Evolutionary conservation across 805 yeast genomes (phyloP).

Genomic region (Metschnikowia similis): DNA sequence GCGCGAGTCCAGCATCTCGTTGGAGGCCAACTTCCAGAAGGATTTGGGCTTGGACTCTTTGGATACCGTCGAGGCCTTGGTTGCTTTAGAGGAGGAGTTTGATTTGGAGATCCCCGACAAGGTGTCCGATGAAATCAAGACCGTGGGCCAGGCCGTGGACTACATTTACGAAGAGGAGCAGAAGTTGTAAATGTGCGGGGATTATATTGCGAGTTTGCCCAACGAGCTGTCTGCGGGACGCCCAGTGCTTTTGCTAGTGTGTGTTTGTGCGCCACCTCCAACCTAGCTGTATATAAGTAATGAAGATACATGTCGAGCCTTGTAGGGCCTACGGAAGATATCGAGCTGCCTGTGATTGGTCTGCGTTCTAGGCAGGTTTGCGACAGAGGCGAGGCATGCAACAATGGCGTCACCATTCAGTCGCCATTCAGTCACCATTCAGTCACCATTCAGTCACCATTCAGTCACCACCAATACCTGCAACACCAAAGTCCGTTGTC

Average conservation of each 20-base stretch:
- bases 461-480: no score
- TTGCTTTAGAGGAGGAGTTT: conserved; percentile 78
- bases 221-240: background rate
- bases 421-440: no score
- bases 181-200: conserved; percentile 24
- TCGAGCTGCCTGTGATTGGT: background rate
- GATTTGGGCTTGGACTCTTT: conserved; percentile 89
- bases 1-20: conserved; percentile 40
- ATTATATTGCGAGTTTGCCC: background rate
- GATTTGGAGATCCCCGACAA: conserved; percentile 84
- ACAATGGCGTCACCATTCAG: no score
- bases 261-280: background rate
- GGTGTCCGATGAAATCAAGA: conserved; percentile 89
- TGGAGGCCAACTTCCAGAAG: conserved; percentile 53
- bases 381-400: no score
- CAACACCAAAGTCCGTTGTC: no score
- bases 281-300: conserved; percentile 1
- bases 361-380: no score
- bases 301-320: background rate
- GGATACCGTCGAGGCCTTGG: conserved; percentile 92
- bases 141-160: conserved; percentile 89
- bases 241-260: background rate
- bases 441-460: no score
- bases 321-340: background rate
- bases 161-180: conserved; percentile 68